A percentile compares a stretch with the other conserved stretches of the same genome.
phyloP scores from a whole-genome alignment of 352 stramenopile species.

The Pelagophyceae sp. region DNA sequence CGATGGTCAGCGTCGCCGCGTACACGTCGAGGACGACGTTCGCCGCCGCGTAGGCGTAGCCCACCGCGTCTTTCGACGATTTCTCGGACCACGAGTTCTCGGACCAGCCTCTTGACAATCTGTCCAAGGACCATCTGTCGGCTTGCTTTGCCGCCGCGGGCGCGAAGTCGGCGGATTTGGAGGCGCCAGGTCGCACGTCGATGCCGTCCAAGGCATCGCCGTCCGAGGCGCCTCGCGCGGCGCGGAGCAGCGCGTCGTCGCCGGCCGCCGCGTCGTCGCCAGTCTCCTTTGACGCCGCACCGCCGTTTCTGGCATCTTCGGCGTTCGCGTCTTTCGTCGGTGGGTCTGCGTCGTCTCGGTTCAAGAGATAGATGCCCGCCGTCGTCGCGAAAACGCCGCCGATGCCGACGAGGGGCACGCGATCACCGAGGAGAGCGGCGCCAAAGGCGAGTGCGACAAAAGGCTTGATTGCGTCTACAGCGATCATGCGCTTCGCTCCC shows the following conservation, averaged over 20 bases:
- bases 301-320: background rate
- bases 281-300: no score
- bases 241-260: background rate
- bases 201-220: background rate
- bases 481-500: conserved; percentile 9
- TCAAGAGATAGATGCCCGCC: background rate
- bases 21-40: conserved; percentile 9
- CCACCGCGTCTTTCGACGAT: background rate
- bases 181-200: no score
- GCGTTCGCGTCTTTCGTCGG: background rate
- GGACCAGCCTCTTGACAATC: no score
- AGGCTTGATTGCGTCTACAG: background rate
- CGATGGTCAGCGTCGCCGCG: conserved; percentile 1
- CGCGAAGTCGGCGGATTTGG: background rate
- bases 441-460: background rate
- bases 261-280: background rate
- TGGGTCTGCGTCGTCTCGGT: background rate
- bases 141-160: no score
- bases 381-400: background rate
- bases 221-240: background rate
- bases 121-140: no score
- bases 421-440: background rate
- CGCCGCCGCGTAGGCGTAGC: background rate
- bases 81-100: background rate
- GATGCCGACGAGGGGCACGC: background rate